Base-by-base conservation (phyloP, 345 rosid species). In the Combretum micranthum region DNA sequence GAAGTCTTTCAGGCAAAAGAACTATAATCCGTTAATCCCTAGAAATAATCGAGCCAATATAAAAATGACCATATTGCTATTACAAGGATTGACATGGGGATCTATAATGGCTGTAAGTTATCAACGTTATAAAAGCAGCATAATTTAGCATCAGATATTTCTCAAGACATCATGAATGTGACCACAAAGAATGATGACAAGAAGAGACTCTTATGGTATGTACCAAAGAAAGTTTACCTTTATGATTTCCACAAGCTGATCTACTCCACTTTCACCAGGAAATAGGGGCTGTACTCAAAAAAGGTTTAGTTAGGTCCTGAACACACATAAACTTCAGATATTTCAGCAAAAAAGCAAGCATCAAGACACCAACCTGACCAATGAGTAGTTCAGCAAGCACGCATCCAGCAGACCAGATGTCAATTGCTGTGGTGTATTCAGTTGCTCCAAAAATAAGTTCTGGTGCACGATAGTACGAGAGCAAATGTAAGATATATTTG, bases 391-490 rank as follows among this genome's bases (percentile, higher is more conserved):
- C 99, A 15, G 97, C 99, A 25, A 93, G 77, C 63, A 89, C 97
- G 60, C 99, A 93, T 19, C 99, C 99, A 43, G 87, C 96, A 45
- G 99, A 93, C 99, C 97, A 93, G 74, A 93, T 84, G 67, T 93
- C 99, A 66, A 93, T 89, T 44, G 99, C 96, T 20, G 97, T 72
- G 57, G 97, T 87, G 72, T 93, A 93, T 77, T 89, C 96, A 0
- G 96, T 93, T 10, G 99, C 97, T 20, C 99, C 99, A 63, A 93
- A 93, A 48, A 93, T 93, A 61, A 93, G 86, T 74, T 93, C 99
- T 15, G 99, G 99, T 55, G 99, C 99, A 57, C 99, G 79, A 70
- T 93, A 89, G 81, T 93, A 93, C 99, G 76, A n/a, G 99, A 93
- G 71, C 96, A 88, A 55, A 88, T 92, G 72, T 91, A 91, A 50